Evolutionary conservation across 179 eudicot species (phyloP), one percentile per base, ranked within the genome.

Genomic region (Dionaea muscipula): DNA sequence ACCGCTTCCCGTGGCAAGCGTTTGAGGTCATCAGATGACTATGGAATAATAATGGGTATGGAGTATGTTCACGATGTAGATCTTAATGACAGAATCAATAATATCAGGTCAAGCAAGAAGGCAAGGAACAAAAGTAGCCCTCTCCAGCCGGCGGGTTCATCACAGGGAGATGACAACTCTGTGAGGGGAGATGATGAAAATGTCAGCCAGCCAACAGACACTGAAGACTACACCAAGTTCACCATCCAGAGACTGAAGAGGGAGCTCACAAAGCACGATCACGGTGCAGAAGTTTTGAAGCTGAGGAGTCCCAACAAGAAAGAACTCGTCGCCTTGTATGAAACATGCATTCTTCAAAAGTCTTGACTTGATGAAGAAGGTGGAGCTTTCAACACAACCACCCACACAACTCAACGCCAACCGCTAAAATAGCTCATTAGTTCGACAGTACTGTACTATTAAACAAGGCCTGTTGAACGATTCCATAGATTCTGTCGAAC

Each of bases 261-360:
- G 53, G 94, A 81, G 66, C 84, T 91, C 26, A 84, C 94, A 0
- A 79, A 72, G 48, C 78, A 79, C 25, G 75, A 87, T 59, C 80
- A 84, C 51, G 98, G 98, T 2, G 88, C 72, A 26, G 84, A 91
- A 78, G 69, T 91, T 61, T 79, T 87, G 58, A 75, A 82, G 64
- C 65, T 87, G 69, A 83, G 65, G 78, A 75, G 76, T 38, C 76
- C 86, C 0, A 77, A 63, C 73, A 91, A 87, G 79, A 87, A 82
- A 65, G 95, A 87, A 9, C 72, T 82, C 35, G n/a, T 91, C 33
- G 81, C 95, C 47, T 75, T 91, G 52, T 91, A 91, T 40, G 98
- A 91, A 66, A 82, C 67, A 57, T 75, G 68, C 39, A 73, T 91
- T 54, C 74, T 87, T 23, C 75, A 78, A 55, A 86, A 78, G 60